These are phyloP conservation scores for Xylaria telfairii DNA, from an alignment of 495 filamentous ascomycete genomes.

Conservation along the genomic window DNA sequence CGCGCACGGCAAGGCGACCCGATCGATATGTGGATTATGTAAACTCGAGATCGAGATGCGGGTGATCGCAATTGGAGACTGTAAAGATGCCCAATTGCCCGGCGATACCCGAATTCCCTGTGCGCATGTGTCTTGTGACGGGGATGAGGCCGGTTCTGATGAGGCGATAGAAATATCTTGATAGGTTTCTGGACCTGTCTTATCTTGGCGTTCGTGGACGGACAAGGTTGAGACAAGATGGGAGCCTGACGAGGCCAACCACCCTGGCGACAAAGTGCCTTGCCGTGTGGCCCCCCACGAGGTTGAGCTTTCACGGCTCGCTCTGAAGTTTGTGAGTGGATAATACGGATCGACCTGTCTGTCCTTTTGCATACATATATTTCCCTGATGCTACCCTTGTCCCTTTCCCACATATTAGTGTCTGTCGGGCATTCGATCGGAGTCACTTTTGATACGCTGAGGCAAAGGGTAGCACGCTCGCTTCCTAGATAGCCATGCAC, in stretches of 20 bases:
- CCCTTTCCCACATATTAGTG: background rate
- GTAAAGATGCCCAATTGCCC: slow-evolving; percentile 24
- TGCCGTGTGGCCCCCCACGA: background rate
- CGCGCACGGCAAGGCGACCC: slow-evolving; percentile 7
- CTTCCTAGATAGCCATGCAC: slow-evolving; percentile 9
- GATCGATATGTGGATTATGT: slow-evolving; percentile 16
- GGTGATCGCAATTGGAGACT: slow-evolving; percentile 2
- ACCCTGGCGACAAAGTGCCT: background rate
- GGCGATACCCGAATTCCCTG: slow-evolving; percentile 11
- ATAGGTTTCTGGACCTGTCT: background rate
- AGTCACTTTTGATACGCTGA: slow-evolving; percentile 8
- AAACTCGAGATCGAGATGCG: slow-evolving; percentile 14
- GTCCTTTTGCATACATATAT: background rate
- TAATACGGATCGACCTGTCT: no score
- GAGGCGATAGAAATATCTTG: background rate
- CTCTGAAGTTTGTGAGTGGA: background rate
- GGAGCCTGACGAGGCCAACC: slow-evolving; percentile 13
- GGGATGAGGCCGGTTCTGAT: background rate
- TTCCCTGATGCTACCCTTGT: background rate
- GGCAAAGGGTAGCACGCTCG: slow-evolving; percentile 5
- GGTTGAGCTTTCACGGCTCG: background rate
- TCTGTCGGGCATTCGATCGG: background rate
- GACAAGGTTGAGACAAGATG: slow-evolving; percentile 12
- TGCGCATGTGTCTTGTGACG: slow-evolving; percentile 9
- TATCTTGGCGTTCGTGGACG: background rate